Percentiles rank a stretch among this genome's conserved stretches.
These are phyloP conservation scores for Chrysosporium queenslandicum DNA, from an alignment of 2,329 filamentous ascomycete genomes.

Conservation along the genomic window DNA sequence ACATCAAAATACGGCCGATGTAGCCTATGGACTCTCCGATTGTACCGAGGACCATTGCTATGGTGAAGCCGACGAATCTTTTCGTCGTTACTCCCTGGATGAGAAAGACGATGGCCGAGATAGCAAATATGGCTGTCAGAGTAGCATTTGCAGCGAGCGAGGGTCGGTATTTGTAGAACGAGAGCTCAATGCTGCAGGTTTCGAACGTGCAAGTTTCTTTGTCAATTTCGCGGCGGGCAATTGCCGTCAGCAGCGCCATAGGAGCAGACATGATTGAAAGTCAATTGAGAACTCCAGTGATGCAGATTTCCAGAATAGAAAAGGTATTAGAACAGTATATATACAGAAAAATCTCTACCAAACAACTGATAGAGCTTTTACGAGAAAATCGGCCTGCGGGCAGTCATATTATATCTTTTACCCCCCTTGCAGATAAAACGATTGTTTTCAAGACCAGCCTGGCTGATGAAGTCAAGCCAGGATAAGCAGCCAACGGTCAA, in stretches of 20 bases:
- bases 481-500: too few species aligned
- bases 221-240: neutral
- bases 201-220: conserved; percentile 16
- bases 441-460: too few species aligned
- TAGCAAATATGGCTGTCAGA: conserved; percentile 12
- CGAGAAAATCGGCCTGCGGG: too few species aligned
- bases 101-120: conserved; percentile 10
- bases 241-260: neutral
- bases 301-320: too few species aligned
- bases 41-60: conserved; percentile 47
- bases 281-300: neutral
- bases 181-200: conserved; percentile 13
- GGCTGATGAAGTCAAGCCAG: too few species aligned
- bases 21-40: conserved; percentile 52
- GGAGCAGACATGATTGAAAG: neutral
- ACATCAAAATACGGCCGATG: conserved; percentile 46
- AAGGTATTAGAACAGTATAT: too few species aligned
- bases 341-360: too few species aligned
- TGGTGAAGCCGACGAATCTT: conserved; percentile 15
- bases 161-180: conserved; percentile 16
- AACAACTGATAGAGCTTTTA: too few species aligned
- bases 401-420: too few species aligned
- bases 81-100: conserved; percentile 11
- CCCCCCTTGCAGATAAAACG: too few species aligned
- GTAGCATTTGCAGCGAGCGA: conserved; percentile 13